These are phyloP conservation scores for Oleoguttula mirabilis DNA, from an alignment of 495 filamentous ascomycete species.

Conservation along the genomic window DNA sequence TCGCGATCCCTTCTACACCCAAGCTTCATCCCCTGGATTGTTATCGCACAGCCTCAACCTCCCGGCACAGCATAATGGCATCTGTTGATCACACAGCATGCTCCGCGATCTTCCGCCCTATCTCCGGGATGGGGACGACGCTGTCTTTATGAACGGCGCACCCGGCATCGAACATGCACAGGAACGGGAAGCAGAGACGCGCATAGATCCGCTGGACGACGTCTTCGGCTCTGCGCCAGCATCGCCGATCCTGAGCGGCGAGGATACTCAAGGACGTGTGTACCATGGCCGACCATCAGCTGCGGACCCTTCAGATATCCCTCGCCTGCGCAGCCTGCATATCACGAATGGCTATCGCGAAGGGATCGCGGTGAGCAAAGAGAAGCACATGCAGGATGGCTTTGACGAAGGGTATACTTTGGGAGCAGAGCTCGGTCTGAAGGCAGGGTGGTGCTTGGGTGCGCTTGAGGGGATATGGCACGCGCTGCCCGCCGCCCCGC, in stretches of 20 bases:
- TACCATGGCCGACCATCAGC: not conserved
- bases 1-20: too few relatives aligned
- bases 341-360: conserved; percentile 83
- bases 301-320: conserved; percentile 46
- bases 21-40: not conserved
- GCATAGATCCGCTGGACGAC: conserved; percentile 27
- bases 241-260: conserved; percentile 11
- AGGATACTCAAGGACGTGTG: not conserved
- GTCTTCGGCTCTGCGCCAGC: conserved; percentile 29
- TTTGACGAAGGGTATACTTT: conserved; percentile 82
- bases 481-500: conserved; percentile 18
- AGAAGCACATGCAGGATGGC: conserved; percentile 57
- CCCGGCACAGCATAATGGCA: not conserved
- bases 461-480: conserved; percentile 51
- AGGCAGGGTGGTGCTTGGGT: conserved; percentile 58
- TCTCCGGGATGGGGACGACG: not conserved
- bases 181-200: not conserved
- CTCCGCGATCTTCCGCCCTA: conserved; percentile 12
- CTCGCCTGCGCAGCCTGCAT: conserved; percentile 62
- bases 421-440: conserved; percentile 64
- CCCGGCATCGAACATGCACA: not conserved
- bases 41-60: not conserved
- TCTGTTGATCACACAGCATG: conserved; percentile 3
- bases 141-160: conserved; percentile 2
- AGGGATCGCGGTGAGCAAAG: conserved; percentile 64